A percentile compares a stretch with the other conserved stretches of the same genome.
phyloP scores from a whole-genome alignment of 2,329 filamentous ascomycete genomes.

The Talaromyces sp. region DNA sequence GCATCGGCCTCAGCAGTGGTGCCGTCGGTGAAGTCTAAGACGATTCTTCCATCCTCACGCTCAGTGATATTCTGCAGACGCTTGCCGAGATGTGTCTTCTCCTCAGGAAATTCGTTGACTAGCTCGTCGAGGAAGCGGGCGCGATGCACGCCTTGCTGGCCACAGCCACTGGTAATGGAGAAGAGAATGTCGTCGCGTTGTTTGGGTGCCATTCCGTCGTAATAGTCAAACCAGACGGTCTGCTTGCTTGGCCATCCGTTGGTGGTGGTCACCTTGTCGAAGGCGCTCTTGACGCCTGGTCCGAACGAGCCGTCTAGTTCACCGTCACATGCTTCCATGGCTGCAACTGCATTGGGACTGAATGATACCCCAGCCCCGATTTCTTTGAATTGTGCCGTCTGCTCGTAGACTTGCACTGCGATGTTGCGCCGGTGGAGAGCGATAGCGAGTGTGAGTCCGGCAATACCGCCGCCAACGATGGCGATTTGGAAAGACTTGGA shows the following conservation, averaged over 20 bases:
- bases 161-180: constrained; percentile 26
- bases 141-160: constrained; percentile 28
- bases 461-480: constrained; percentile 57
- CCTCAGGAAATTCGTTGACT: constrained; percentile 23
- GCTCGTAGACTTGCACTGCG: constrained; percentile 52
- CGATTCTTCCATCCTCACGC: not conserved
- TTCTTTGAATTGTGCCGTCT: constrained; percentile 50
- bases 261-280: constrained; percentile 28
- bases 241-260: constrained; percentile 19
- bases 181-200: constrained; percentile 19
- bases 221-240: constrained; percentile 29
- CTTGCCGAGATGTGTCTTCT: constrained; percentile 30
- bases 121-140: constrained; percentile 31
- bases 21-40: not conserved
- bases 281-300: constrained; percentile 6
- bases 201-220: constrained; percentile 22
- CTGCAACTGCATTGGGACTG: constrained; percentile 51
- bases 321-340: constrained; percentile 38
- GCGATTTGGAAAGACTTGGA: constrained; percentile 44
- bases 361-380: constrained; percentile 56
- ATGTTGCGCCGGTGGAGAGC: constrained; percentile 45
- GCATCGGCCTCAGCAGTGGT: not conserved
- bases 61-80: constrained; percentile 18
- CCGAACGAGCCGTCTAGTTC: not conserved
- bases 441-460: constrained; percentile 51